Conservation (phyloP, 176 grass and related monocot species). For the Paspalum vaginatum region DNA sequence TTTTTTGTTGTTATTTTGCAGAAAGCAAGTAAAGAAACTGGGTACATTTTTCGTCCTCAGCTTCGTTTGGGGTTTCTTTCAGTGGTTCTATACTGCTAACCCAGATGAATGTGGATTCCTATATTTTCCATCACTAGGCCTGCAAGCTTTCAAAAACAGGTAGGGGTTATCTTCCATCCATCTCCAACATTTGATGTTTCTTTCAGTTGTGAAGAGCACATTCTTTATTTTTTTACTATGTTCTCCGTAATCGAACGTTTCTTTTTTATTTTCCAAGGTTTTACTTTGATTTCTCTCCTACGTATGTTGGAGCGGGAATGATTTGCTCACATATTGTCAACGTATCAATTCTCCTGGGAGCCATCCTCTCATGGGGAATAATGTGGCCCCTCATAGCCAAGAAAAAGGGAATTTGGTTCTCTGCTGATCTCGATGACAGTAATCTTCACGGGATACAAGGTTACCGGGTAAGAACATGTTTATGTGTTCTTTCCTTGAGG, state of each 20-base stretch:
- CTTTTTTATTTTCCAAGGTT: slow-evolving; percentile 38
- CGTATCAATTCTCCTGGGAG: slow-evolving; percentile 49
- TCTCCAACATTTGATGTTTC: background rate
- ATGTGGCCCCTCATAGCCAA: slow-evolving; percentile 57
- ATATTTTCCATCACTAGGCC: slow-evolving; percentile 50
- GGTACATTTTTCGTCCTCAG: slow-evolving; percentile 46
- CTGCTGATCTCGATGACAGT: slow-evolving; percentile 19
- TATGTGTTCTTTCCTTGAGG: background rate
- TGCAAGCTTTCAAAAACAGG: slow-evolving; percentile 50
- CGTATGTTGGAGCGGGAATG: slow-evolving; percentile 56
- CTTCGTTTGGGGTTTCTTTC: slow-evolving; percentile 70
- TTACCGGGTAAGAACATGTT: slow-evolving; percentile 47
- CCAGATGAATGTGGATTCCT: slow-evolving; percentile 46
- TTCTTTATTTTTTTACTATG: background rate
- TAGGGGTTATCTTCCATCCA: slow-evolving; percentile 7
- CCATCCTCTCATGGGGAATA: slow-evolving; percentile 57
- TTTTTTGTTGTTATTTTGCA: background rate
- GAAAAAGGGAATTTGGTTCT: slow-evolving; percentile 46
- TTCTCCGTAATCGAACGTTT: background rate
- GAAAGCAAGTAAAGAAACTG: slow-evolving; percentile 62
- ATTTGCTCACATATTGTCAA: slow-evolving; percentile 59
- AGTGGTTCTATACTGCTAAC: slow-evolving; percentile 68
- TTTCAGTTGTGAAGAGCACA: background rate
- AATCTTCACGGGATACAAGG: slow-evolving; percentile 61
- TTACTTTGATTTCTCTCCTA: slow-evolving; percentile 59